A percentile compares a stretch with the other conserved stretches of the same genome.
Conservation (phyloP, 2,329 filamentous ascomycete genomes). For the Phaeosphaeriaceae sp. region DNA sequence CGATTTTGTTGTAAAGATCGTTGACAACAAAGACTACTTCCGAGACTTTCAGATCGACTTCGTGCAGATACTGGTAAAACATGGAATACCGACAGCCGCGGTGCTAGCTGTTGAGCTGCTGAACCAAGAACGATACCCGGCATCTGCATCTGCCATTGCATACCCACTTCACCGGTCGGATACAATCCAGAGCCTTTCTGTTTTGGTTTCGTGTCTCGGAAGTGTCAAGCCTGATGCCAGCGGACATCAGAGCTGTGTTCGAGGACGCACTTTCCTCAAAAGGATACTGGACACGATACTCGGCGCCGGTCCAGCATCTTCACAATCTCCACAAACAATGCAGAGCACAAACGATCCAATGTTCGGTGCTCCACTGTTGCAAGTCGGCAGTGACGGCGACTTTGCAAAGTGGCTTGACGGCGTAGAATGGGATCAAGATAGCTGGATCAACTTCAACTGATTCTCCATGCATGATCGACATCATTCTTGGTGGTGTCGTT, state of each 20-base stretch:
- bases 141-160: slow-evolving; percentile 24
- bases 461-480: neutral
- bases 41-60: slow-evolving; percentile 54
- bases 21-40: slow-evolving; percentile 50
- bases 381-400: slow-evolving; percentile 49
- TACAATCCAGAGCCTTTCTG: slow-evolving; percentile 54
- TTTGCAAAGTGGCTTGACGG: slow-evolving; percentile 55
- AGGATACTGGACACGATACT: slow-evolving; percentile 54
- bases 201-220: slow-evolving; percentile 53
- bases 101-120: slow-evolving; percentile 54
- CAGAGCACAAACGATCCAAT: slow-evolving; percentile 32
- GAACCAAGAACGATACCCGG: slow-evolving; percentile 48
- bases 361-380: slow-evolving; percentile 43
- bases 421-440: slow-evolving; percentile 52
- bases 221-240: slow-evolving; percentile 49
- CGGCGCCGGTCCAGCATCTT: slow-evolving; percentile 26
- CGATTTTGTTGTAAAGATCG: slow-evolving; percentile 44
- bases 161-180: slow-evolving; percentile 51
- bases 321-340: slow-evolving; percentile 5
- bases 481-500: neutral
- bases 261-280: slow-evolving; percentile 51
- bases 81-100: slow-evolving; percentile 52
- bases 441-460: slow-evolving; percentile 36
- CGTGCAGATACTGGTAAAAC: slow-evolving; percentile 45
- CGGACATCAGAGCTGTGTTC: slow-evolving; percentile 51